Evolutionary conservation across 495 filamentous ascomycete species (phyloP).

Genomic region (Annulohypoxylon moriforme): DNA sequence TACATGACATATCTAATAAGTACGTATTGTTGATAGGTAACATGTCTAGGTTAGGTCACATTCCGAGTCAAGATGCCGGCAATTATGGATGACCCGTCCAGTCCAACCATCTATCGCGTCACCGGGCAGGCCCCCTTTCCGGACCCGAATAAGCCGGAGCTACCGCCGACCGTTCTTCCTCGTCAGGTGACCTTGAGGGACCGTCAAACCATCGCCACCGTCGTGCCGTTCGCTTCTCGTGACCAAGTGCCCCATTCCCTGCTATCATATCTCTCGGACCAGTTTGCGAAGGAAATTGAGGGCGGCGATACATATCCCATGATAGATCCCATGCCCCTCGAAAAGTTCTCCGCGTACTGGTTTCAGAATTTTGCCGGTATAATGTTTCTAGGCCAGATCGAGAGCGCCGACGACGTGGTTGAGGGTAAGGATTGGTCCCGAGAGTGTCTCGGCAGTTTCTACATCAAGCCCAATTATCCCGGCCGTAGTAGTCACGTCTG

Average conservation of each 20-base stretch:
- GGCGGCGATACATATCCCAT: constrained; percentile 97
- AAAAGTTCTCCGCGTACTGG: constrained; percentile 89
- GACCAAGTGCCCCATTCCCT: constrained; percentile 79
- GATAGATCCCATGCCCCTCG: constrained; percentile 78
- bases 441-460: constrained; percentile 92
- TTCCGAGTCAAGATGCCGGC: constrained; percentile 75
- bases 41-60: constrained; percentile 35
- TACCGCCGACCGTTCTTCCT: constrained; percentile 76
- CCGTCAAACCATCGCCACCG: constrained; percentile 87
- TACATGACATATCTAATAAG: constrained; percentile 16
- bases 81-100: constrained; percentile 82
- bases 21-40: constrained; percentile 38
- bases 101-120: constrained; percentile 69
- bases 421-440: constrained; percentile 84
- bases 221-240: constrained; percentile 84
- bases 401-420: constrained; percentile 65
- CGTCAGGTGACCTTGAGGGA: constrained; percentile 91
- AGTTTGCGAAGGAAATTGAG: constrained; percentile 94
- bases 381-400: constrained; percentile 88
- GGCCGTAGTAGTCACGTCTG: constrained; percentile 96
- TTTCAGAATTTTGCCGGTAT: constrained; percentile 94
- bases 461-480: constrained; percentile 97
- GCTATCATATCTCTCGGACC: constrained; percentile 81
- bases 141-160: constrained; percentile 65
- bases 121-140: constrained; percentile 74